phyloP scores from a whole-genome alignment of 2,329 filamentous ascomycete genomes.

The Thelonectria rubi region DNA sequence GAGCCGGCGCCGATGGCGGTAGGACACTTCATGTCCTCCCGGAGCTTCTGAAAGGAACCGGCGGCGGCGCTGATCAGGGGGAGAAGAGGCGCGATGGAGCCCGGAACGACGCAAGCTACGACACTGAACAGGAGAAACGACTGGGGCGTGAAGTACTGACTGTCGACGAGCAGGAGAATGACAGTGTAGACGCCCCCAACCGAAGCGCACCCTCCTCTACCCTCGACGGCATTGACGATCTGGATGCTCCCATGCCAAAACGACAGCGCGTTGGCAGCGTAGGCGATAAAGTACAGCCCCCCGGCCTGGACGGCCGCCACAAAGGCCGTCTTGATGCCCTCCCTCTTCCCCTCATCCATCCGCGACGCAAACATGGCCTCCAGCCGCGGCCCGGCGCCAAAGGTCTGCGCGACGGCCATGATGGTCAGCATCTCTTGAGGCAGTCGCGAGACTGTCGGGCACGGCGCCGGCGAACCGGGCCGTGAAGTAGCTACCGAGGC shows the following conservation, averaged over 20 bases:
- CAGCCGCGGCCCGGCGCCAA: slow-evolving; percentile 66
- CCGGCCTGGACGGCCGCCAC: slow-evolving; percentile 67
- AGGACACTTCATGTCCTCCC: slow-evolving; percentile 64
- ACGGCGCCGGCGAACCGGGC: slow-evolving; percentile 61
- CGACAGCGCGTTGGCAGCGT: slow-evolving; percentile 71
- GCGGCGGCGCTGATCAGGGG: slow-evolving; percentile 68
- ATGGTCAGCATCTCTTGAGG: slow-evolving; percentile 69
- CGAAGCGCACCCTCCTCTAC: slow-evolving; percentile 47
- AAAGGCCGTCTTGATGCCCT: slow-evolving; percentile 67
- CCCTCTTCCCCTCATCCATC: slow-evolving; percentile 58
- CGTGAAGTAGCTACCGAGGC: slow-evolving; percentile 63
- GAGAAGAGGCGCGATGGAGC: slow-evolving; percentile 69
- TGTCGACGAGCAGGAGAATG: slow-evolving; percentile 71
- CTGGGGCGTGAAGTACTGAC: slow-evolving; percentile 43
- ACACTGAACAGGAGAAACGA: background rate
- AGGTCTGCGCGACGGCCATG: slow-evolving; percentile 69
- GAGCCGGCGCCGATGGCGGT: slow-evolving; percentile 56
- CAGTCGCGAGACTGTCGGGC: slow-evolving; percentile 63
- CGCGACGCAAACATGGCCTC: slow-evolving; percentile 66
- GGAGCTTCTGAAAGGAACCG: slow-evolving; percentile 66
- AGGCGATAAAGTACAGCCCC: slow-evolving; percentile 72
- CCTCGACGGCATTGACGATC: slow-evolving; percentile 52
- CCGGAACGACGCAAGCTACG: slow-evolving; percentile 67
- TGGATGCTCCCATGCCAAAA: slow-evolving; percentile 73
- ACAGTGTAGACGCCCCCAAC: slow-evolving; percentile 68